Conservation (phyloP, 305 asterid genomes). For the Solanum chacoense region DNA sequence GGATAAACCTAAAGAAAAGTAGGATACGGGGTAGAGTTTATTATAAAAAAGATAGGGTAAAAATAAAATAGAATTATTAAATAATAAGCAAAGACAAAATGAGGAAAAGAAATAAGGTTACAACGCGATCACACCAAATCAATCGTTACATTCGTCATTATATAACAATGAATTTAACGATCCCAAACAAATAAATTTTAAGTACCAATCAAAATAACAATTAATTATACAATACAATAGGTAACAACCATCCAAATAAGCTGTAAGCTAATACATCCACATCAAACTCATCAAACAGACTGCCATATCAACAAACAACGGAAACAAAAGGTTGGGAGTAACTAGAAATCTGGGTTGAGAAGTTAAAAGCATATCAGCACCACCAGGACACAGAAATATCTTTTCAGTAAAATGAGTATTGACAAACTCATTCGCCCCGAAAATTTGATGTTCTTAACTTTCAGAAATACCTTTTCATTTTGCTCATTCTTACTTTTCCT, state of each 20-base stretch:
- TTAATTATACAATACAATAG: not conserved
- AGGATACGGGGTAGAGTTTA: not conserved
- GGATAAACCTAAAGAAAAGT: not conserved
- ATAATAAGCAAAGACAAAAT: not conserved
- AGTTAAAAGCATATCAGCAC: not conserved
- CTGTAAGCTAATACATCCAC: not conserved
- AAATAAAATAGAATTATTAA: not conserved
- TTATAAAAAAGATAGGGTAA: not conserved
- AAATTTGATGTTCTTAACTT: not conserved
- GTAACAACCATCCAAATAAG: not conserved
- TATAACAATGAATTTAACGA: not conserved
- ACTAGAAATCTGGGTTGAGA: not conserved
- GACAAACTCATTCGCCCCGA: not conserved
- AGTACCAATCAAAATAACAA: not conserved
- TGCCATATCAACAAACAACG: not conserved
- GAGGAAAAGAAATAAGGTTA: not conserved
- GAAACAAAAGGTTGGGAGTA: not conserved
- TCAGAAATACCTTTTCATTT: not conserved
- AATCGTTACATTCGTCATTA: not conserved
- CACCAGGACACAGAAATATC: not conserved
- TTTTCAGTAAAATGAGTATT: not conserved
- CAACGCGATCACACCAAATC: not conserved
- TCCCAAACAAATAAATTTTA: not conserved
- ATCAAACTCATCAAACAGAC: not conserved
- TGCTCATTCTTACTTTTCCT: not conserved